Base-by-base conservation (phyloP, 345 rosid genomes). In the Eucalyptus pauciflora region DNA sequence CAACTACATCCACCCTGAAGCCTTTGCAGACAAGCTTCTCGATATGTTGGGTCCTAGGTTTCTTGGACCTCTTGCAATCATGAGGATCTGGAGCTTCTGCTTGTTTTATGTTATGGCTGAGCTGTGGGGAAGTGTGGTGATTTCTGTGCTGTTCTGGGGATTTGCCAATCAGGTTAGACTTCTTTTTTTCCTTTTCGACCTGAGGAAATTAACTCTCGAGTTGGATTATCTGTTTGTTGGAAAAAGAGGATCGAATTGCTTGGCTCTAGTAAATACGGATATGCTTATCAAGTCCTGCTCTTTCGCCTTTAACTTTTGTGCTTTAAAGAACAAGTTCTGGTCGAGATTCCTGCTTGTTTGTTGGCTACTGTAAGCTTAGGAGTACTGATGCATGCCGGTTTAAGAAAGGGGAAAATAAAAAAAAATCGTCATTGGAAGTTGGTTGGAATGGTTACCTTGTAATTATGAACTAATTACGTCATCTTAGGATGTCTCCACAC, bases 51-150 rank as follows among this genome's bases (percentile, higher is more conserved):
- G 99, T 29, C 99, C 99, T 14, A 95, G 98, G 89, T 96, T 96
- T 90, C 97, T 97, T 91, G 99, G 99, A 86, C 99, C 99, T 45
- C 95, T 97, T 62, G 99, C 99, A 7, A 97, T 97, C 86, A 4
- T 97, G 96, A 93, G 99, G 95, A 97, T 96, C 92, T 97, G 99
- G 99, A 94, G 95, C 86, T 97, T 96, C 94, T 96, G 99, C 92
- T 93, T 97, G 95, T 97, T 97, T 91, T 97, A 97, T 93, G 99
- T 97, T 89, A 97, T 97, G 99, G 99, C 99, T 91, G 99, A 97
- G 91, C 95, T 96, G 92, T 97, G 99, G 99, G 99, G 99, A 41
- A 97, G 99, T 52, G 99, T 97, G 51, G 99, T 97, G 60, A 87
- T 97, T 89, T 97, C 99, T 41, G 99, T 97, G 91, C 96, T 97